Conservation (phyloP, 345 rosid species). For the Sisymbrium altissimum region DNA sequence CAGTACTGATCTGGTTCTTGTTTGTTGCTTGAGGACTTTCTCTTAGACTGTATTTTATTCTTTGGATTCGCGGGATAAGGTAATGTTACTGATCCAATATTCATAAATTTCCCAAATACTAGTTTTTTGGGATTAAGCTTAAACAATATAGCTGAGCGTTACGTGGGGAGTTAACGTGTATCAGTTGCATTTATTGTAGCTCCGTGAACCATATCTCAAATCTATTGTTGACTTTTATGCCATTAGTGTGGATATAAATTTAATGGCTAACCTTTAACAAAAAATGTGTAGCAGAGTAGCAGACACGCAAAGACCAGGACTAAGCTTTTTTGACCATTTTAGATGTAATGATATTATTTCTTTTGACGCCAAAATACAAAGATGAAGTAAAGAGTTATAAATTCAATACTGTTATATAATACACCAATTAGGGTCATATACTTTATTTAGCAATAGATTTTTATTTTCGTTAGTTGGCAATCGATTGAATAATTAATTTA, state of each 20-base stretch:
- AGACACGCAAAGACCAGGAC: not conserved
- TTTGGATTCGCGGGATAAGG: not conserved
- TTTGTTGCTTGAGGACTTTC: not conserved
- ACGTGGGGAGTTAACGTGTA: not conserved
- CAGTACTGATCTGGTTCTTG: not conserved
- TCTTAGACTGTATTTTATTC: not conserved
- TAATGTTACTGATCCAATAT: not conserved
- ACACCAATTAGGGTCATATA: not conserved
- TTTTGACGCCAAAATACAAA: not conserved
- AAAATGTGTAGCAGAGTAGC: too few relatives aligned
- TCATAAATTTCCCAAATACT: not conserved
- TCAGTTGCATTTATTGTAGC: slow-evolving; percentile 12
- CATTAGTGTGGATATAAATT: not conserved
- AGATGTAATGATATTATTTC: not conserved
- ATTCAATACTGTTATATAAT: too few relatives aligned
- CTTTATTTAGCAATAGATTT: not conserved
- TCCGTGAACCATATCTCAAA: slow-evolving; percentile 4
- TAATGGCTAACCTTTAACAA: too few relatives aligned
- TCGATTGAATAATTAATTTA: not conserved
- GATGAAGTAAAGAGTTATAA: not conserved
- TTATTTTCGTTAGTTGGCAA: not conserved
- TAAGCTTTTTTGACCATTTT: not conserved
- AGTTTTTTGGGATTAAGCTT: not conserved
- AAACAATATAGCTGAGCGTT: slow-evolving; percentile 1
- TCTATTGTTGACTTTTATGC: not conserved